Evolutionary conservation across 2,329 filamentous ascomycete genomes (phyloP), one percentile per base, ranked within the genome.

Genomic region (Sarocladium strictum): DNA sequence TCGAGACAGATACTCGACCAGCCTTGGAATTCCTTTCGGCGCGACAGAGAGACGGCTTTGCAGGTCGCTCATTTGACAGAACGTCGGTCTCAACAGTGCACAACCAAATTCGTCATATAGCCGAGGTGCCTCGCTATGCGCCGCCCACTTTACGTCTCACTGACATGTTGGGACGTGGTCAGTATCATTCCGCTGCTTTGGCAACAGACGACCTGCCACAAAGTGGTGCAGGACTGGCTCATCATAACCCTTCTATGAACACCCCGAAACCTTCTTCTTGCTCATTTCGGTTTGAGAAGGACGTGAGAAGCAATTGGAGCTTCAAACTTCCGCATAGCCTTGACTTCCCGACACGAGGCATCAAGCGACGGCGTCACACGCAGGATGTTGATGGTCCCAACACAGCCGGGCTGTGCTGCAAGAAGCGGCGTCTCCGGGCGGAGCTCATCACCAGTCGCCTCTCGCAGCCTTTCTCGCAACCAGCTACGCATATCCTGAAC

Each of bases 391-490:
- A 86, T 57, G 81, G 76, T 54, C 78, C 74, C 52, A 72, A 76
- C 60, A 80, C 78, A 1, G 72, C 72, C 26, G 61, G 59, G n/a
- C 59, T 82, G 55, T 65, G 73, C 64, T 75, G 70, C 64, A 90
- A 90, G 74, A 90, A 89, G 67, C 80, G 86, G 23, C 77, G 86
- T 3, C 70, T 89, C 3, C 77, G 84, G 1, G 71, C 81, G 2
- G 69, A 78, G 19, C 75, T 89, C 41, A 81, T 89, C 63, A 90
- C 87, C 1, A 89, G 85, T 19, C 78, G 85, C 7, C 80, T 90
- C 1, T 89, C 85, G 10, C 79, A 76, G 49, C 85, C 86, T 1
- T 90, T 83, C 67, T 88, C 85, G 0, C 74, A 80, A 26, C 86
- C 86, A 0, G 83, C 86, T 2, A 84, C 85, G 41, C 85, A 89